A percentile compares a stretch with the other conserved stretches of the same genome.
Conservation (phyloP, 2,329 filamentous ascomycete species). For the Pyricularia pennisetigena region DNA sequence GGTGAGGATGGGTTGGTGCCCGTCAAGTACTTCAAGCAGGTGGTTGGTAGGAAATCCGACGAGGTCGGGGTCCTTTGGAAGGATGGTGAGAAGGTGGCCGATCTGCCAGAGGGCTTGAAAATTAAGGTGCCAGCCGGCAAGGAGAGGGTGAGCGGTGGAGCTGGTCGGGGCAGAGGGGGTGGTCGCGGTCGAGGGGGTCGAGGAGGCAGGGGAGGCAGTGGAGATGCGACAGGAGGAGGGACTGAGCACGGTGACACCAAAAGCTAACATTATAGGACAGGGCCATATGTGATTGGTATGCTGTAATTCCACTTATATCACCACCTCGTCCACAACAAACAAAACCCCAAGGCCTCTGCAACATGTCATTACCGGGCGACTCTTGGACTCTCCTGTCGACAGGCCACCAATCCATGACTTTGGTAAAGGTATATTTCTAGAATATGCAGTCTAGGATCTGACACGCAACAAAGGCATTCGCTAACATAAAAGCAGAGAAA, state of each 20-base stretch:
- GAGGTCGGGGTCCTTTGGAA: constrained; percentile 56
- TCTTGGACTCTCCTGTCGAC: not conserved
- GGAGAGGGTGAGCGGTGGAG: constrained; percentile 21
- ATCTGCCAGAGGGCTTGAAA: constrained; percentile 54
- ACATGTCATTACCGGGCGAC: not conserved
- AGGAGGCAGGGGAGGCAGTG: not conserved
- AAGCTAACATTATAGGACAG: not conserved
- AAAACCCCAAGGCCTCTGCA: not conserved
- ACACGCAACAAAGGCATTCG: not conserved
- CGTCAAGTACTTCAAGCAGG: constrained; percentile 59
- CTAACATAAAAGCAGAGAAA: not conserved
- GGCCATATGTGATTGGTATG: not conserved
- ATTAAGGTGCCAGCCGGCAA: constrained; percentile 37
- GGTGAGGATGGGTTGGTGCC: constrained; percentile 51
- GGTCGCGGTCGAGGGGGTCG: not conserved
- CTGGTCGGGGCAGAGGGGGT: not conserved
- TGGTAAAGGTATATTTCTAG: not conserved
- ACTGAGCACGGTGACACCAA: not conserved
- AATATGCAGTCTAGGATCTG: not conserved
- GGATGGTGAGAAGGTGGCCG: constrained; percentile 54
- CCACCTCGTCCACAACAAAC: not conserved
- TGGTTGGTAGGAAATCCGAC: constrained; percentile 50
- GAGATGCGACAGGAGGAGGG: not conserved
- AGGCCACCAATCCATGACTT: not conserved
- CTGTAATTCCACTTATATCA: not conserved